phyloP scores from a whole-genome alignment of 2,329 filamentous ascomycete species.

The Diaporthe sp. region DNA sequence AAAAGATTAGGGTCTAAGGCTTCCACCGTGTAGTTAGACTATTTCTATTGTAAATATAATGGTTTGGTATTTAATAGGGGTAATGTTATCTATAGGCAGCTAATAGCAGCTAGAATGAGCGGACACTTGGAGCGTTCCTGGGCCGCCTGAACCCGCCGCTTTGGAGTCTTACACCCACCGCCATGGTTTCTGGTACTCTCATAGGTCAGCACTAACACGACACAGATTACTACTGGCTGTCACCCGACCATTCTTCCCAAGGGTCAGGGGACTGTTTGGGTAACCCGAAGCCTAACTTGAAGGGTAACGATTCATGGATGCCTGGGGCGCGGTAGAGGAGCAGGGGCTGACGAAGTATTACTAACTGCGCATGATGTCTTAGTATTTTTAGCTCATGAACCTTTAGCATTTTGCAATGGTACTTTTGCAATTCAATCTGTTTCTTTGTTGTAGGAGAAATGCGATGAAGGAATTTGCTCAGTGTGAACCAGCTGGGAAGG shows the following conservation, averaged over 20 bases:
- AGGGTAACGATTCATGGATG: not conserved
- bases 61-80: too few relatives aligned
- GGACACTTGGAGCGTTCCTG: not conserved
- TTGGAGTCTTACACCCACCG: not conserved
- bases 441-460: too few relatives aligned
- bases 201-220: not conserved
- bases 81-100: too few relatives aligned
- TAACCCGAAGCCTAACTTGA: not conserved
- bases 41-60: too few relatives aligned
- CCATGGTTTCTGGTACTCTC: too few relatives aligned
- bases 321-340: not conserved
- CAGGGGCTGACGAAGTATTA: not conserved
- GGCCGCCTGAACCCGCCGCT: not conserved
- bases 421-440: too few relatives aligned
- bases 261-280: not conserved
- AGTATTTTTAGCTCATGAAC: not conserved
- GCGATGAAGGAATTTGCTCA: too few relatives aligned
- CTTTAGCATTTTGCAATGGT: too few relatives aligned
- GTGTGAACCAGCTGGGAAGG: too few relatives aligned
- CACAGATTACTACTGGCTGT: not conserved
- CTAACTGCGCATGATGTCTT: not conserved
- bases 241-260: not conserved
- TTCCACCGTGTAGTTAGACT: too few relatives aligned
- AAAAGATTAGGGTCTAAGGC: too few relatives aligned
- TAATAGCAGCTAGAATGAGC: too few relatives aligned